Evolutionary conservation across 2,329 filamentous ascomycete genomes (phyloP), one percentile per base, ranked within the genome.

Genomic region (Karstenula rhodostoma): DNA sequence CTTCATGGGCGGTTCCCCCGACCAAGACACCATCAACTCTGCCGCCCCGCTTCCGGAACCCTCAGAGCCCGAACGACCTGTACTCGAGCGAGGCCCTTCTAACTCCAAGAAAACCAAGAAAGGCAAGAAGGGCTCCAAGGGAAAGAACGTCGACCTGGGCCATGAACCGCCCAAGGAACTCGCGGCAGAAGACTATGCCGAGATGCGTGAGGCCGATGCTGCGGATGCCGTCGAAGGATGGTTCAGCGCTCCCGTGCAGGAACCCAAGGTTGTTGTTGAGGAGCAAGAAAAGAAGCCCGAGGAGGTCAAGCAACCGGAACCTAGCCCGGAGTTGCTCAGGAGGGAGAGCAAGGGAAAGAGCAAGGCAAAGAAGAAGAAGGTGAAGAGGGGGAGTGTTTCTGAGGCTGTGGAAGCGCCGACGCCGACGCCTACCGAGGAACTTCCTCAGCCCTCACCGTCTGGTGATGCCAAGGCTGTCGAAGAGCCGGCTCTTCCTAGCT

Each of bases 81-180:
- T 51, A 19, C 46, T 59, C 25, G 50, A 57, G 17, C 64, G 54
- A n/a, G 48, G 60, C 4, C 50, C 64, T 19, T 62, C 64, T 10
- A 69, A 52, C 15, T 62, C 59, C 10, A 74, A 77, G 62, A 78
- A 75, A 57, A 59, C 52, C 13, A 75, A 75, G 64, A 76, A 77
- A 62, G 67, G 65, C 22, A 77, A 74, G 59, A 74, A 75, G 42
- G 70, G 66, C 4, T 67, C 65, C 2, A 74, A 73, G 53, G 61
- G 67, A 29, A 70, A 72, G 52, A 73, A 67, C 22, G 59, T 68
- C 15, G 64, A 67, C 23, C 49, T 67, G 2, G 57, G 29, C 19
- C 27, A 33, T 7, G 58, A 60, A 35, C 25, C 46, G 3, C 42
- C 60, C 3, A 65, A 62, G 33, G 66, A 67, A 43, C 56, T 70